Evolutionary conservation across 2,329 filamentous ascomycete genomes (phyloP).

Genomic region (Endocalyx cinctus): DNA sequence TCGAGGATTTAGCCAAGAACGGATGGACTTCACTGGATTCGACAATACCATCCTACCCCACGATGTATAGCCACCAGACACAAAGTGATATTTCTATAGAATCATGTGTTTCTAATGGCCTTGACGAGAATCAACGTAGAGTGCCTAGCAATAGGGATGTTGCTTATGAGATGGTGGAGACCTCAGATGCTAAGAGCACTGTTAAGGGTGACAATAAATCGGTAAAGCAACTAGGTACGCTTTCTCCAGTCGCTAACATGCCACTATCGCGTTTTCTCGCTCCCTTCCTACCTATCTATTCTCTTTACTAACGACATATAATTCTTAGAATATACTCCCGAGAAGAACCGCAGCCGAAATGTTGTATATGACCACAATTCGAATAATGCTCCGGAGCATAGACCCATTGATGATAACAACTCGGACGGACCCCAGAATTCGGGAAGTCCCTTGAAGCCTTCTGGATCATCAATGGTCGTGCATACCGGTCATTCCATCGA

Average conservation of each 20-base stretch:
- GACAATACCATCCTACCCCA: conserved; percentile 1
- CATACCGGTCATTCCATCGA: conserved; percentile 27
- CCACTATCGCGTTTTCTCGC: too few species aligned
- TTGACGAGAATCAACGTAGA: too few species aligned
- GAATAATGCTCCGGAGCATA: too few species aligned
- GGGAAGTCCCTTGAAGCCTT: conserved; percentile 5
- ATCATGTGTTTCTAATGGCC: conserved; percentile 20
- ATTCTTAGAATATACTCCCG: too few species aligned
- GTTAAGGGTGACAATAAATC: conserved; percentile 1
- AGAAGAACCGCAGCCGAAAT: too few species aligned
- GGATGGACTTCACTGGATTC: conserved; percentile 8
- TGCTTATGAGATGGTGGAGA: conserved; percentile 11
- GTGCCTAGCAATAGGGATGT: conserved; percentile 7
- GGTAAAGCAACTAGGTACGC: conserved; percentile 18
- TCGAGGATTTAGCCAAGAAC: conserved; percentile 13
- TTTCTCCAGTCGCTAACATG: too few species aligned
- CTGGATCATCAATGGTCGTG: conserved; percentile 19
- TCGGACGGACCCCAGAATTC: conserved; percentile 10
- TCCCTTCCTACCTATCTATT: too few species aligned
- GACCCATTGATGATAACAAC: not conserved
- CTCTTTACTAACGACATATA: too few species aligned
- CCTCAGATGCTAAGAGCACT: conserved; percentile 9
- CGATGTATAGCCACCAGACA: conserved; percentile 13
- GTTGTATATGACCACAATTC: too few species aligned
- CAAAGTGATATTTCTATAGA: conserved; percentile 25